Base-by-base conservation (phyloP, 2,329 filamentous ascomycete species). In the Westerdykella aurantiaca region DNA sequence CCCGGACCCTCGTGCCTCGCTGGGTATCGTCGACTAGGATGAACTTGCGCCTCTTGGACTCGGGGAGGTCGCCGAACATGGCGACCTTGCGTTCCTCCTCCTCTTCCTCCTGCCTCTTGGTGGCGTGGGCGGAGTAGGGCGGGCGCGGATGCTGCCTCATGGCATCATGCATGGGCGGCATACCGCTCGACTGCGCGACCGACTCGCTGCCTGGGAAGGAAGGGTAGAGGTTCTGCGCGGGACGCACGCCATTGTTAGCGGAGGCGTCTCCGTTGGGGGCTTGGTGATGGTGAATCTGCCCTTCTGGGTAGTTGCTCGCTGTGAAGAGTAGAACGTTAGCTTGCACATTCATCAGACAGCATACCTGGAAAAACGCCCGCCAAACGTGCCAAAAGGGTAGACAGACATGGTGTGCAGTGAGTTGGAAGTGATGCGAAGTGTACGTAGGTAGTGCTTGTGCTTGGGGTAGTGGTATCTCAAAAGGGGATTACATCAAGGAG, bases 21-120 rank as follows among this genome's bases (percentile, higher is more conserved):
- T 89, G 85, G 41, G 81, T 83, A 66, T 97, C 91, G 53, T 96
- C 90, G 22, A 97, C 89, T 9, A 97, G 80, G 55, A 97, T 95
- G 68, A 97, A 97, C 69, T 96, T 97, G 63, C 91, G 85, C 61
- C 88, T 88, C 72, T 95, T 95, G 41, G 85, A 83, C 59, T 93
- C 88, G 1, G 90, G 89, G 33, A 95, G 79, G 53, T 93, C 85
- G 39, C 88, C 88, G 66, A 96, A 96, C 37, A 96, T 79, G 39
- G 82, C 81, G 13, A 82, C 78, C 41, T 75, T 84, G 72, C 66
- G 63, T 48, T 80, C 78, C 57, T 83, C 75, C 49, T 76, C 73
- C 46, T 78, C 74, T 52, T 78, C 69, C 47, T 77, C 73, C 55
- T 77, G 68, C 51, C 71, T 69, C 23, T 35, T 14, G n/a, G n/a